Conservation (phyloP, 148 eudicot genomes). For the Simmondsia chinensis region DNA sequence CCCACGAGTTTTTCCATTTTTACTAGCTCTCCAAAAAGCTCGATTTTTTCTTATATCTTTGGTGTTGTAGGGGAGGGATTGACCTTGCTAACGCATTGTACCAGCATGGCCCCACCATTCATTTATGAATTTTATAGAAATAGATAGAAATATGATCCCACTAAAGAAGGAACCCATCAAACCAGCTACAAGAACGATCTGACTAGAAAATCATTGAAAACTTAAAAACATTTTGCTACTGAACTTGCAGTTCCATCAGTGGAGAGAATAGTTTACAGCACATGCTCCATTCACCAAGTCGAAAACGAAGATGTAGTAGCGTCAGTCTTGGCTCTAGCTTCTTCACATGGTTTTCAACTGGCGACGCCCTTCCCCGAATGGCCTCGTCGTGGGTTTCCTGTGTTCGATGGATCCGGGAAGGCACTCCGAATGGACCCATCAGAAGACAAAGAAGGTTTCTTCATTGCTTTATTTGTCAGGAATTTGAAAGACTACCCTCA, state of each 20-base stretch:
- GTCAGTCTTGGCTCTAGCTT: conserved; percentile 60
- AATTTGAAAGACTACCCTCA: not conserved
- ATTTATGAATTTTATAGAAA: too few species aligned
- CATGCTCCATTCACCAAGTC: conserved; percentile 82
- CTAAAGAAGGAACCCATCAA: too few species aligned
- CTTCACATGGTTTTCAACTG: conserved; percentile 62
- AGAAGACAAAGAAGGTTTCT: conserved; percentile 88
- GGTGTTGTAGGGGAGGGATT: too few species aligned
- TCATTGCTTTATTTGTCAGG: conserved; percentile 68
- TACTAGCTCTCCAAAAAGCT: too few species aligned
- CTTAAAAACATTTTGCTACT: not conserved
- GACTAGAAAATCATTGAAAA: too few species aligned
- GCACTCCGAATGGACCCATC: conserved; percentile 61
- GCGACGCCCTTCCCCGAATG: conserved; percentile 68
- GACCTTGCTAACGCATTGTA: too few species aligned
- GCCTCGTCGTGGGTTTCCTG: conserved; percentile 90
- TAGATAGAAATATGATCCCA: too few species aligned
- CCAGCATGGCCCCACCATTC: too few species aligned
- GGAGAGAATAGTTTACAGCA: conserved; percentile 93
- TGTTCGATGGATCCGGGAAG: conserved; percentile 76
- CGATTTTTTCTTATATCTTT: too few species aligned
- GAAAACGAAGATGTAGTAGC: conserved; percentile 92
- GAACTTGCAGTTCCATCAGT: conserved; percentile 69
- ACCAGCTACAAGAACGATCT: too few species aligned
- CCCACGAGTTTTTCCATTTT: too few species aligned